Evolutionary conservation across 345 rosid species (phyloP).

Genomic region (Acer campestre): DNA sequence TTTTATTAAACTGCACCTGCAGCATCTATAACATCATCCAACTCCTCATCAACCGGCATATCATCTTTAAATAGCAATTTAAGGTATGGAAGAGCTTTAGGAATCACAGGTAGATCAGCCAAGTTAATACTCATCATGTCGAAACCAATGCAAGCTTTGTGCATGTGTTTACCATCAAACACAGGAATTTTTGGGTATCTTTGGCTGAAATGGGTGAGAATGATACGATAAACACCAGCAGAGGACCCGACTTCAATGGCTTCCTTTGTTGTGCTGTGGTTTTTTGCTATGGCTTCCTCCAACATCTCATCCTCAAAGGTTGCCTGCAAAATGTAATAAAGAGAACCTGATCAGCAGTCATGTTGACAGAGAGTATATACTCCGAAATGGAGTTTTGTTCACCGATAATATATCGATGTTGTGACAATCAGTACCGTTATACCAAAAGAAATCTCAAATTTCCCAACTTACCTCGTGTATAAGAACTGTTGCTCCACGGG

Average conservation of each 20-base stretch:
- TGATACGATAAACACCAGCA: slow-evolving; percentile 65
- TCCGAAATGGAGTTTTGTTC: neutral
- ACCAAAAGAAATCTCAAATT: neutral
- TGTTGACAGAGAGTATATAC: neutral
- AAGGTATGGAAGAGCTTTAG: slow-evolving; percentile 75
- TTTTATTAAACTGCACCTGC: slow-evolving; percentile 26
- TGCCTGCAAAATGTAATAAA: slow-evolving; percentile 52
- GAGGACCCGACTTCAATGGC: slow-evolving; percentile 75
- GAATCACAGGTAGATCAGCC: slow-evolving; percentile 81
- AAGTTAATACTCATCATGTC: slow-evolving; percentile 94
- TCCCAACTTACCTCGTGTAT: slow-evolving; percentile 74
- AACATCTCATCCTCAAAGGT: slow-evolving; percentile 89
- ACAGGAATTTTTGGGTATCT: slow-evolving; percentile 90
- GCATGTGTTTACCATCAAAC: slow-evolving; percentile 77
- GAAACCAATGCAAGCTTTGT: slow-evolving; percentile 87
- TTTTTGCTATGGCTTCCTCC: slow-evolving; percentile 85
- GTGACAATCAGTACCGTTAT: neutral
- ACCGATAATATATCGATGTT: neutral
- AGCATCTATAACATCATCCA: slow-evolving; percentile 47
- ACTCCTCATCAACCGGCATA: slow-evolving; percentile 65
- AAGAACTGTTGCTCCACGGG: slow-evolving; percentile 80
- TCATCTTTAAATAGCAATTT: slow-evolving; percentile 79
- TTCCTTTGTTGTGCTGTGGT: slow-evolving; percentile 97
- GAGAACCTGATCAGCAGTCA: neutral
- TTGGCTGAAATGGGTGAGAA: slow-evolving; percentile 98